Percentiles rank a stretch among this genome's conserved stretches.
Evolutionary conservation across 176 grass and related monocot genomes (phyloP).

Genomic region (Cenchrus purpureus): DNA sequence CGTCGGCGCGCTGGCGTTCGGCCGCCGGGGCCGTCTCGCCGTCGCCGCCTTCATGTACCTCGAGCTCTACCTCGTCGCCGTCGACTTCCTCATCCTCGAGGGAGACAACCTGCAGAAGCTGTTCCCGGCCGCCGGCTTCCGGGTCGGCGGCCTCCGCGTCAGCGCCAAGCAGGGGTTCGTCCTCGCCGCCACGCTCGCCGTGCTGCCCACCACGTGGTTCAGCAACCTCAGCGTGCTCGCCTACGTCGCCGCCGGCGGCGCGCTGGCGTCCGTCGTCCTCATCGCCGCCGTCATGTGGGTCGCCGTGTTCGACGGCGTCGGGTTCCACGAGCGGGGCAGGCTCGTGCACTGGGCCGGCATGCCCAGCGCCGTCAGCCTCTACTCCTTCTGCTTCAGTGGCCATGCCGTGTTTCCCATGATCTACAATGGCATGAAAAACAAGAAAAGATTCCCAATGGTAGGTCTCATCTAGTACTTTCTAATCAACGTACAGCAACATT

Average conservation of each 20-base stretch:
- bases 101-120: conserved; percentile 64
- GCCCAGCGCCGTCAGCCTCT: conserved; percentile 59
- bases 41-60: conserved; percentile 65
- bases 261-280: conserved; percentile 55
- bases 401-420: conserved; percentile 72
- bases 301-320: conserved; percentile 50
- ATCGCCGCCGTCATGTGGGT: conserved; percentile 51
- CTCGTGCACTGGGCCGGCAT: conserved; percentile 52
- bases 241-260: conserved; percentile 47
- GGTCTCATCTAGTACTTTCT: no score
- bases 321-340: conserved; percentile 55
- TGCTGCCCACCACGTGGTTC: conserved; percentile 71
- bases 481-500: no score
- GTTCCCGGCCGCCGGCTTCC: conserved; percentile 36
- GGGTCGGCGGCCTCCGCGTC: conserved; percentile 22
- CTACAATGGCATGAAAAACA: conserved; percentile 57
- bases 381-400: conserved; percentile 71
- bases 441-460: conserved; percentile 48
- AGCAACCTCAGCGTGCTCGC: conserved; percentile 62
- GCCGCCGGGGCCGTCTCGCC: conserved; percentile 24
- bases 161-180: conserved; percentile 59
- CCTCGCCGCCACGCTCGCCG: conserved; percentile 45
- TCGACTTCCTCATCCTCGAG: conserved; percentile 64
- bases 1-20: conserved; percentile 54
- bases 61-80: conserved; percentile 67